Evolutionary conservation across 2,329 filamentous ascomycete genomes (phyloP), one percentile per base, ranked within the genome.

Genomic region (Cladosporium sp.): DNA sequence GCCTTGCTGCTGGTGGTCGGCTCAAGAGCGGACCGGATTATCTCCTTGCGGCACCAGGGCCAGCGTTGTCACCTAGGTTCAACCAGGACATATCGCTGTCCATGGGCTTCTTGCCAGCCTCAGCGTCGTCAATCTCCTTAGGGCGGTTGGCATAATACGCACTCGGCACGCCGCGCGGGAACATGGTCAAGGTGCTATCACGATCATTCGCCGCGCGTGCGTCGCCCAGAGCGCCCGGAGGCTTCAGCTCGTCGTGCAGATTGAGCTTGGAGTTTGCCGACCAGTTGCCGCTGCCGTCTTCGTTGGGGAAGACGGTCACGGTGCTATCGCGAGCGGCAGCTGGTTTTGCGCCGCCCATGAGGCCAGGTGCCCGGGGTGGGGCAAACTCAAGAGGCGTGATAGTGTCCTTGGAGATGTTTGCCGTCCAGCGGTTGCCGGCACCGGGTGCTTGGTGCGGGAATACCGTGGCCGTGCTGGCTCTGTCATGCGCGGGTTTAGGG

Each of bases 11-110:
- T 1, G 6, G 16, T 54, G 16, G n/a, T n/a, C 28, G 10, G 2
- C 26, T 6, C 16, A 6, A 54, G 28, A 8, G 8, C 5, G 32
- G 7, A 21, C 10, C 10, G 14, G 16, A 7, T 32, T 21, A 54
- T 54, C 51, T 54, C 28, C 36, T 46, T n/a, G 25, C 23, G 14
- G 60, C 49, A 5, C 59, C 59, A 30, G 46, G 8, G 32, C 23
- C 48, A 16, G 48, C 25, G 11, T 56, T 43, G 10, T 58, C 56
- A 14, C 70, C 70, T 28, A 93, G 82, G 73, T 93, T 92, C 68
- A 93, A 79, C 91, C 91, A 93, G 78, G 89, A 91, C 89, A 93
- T 91, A 76, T 93, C 91, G 36, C 64, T 69, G 48, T 69, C 68
- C 77, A 79, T 82, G 25, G 79, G 76, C 32, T 86, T 79, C 70